Base-by-base conservation (phyloP, 371 early-diverging fungal genomes). In the Mortierella sp. region DNA sequence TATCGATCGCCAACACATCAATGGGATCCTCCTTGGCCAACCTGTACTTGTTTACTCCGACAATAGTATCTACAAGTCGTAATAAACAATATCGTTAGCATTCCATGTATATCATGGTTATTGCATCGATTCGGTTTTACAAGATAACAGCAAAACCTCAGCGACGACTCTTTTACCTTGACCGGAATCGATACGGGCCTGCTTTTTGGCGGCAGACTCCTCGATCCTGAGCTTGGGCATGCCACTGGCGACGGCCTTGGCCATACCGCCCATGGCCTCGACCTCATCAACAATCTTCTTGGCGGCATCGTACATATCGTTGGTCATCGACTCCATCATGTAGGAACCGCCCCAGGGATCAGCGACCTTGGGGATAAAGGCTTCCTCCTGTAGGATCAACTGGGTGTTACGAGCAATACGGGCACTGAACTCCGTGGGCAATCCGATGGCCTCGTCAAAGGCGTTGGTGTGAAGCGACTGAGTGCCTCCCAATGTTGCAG, bases 341-440 rank as follows among this genome's bases (percentile, higher is more conserved):
- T 94, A 96, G n/a, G 93, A 93, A 14, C 96, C 96, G 6, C 94
- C 96, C 95, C 95, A 96, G 2, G 96, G 96, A 70, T 95, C 96
- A 44, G 94, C 94, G 13, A 93, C 92, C 80, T 83, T 77, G n/a
- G 96, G 95, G 44, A 96, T 95, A 65, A 88, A 87, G 13, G 96
- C 95, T 80, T 96, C 96, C 72, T 92, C 94, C 79, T 96, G 96
- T 68, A 96, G 78, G 67, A 96, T 95, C 66, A 96, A 77, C 88
- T 96, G 96, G 2, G 96, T 96, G 88, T 96, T 96, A 74, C 96
- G 88, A 7, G 96, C 96, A 78, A 96, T 94, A 66, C 95, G 91
- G 4, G 95, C 93, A 76, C 91, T 91, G 82, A 92, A 93, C 74
- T 94, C 93, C 13, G 96, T 96, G 0, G 96, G 96, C 64, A 96